Base-by-base conservation (phyloP, 2,329 filamentous ascomycete species). In the Geosmithia morbida region DNA sequence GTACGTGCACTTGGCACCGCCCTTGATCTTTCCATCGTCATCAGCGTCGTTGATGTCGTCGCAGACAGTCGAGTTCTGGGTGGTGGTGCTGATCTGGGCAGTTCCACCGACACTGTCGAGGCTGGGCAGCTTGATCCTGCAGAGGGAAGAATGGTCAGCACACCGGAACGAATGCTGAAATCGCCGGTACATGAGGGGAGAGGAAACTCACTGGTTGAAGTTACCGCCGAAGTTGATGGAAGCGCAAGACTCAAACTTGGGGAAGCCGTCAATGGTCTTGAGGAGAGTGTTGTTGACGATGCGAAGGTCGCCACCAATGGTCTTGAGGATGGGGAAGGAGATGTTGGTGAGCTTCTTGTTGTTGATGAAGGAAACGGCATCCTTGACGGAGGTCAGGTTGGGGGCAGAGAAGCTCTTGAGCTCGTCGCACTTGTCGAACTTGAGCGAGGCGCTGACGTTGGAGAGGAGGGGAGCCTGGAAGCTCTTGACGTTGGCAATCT, bases 231-330 rank as follows among this genome's bases (percentile, higher is more conserved):
- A 79, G 64, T 87, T 83, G 60, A 97, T 73, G 57, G 87, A 87
- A 68, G 89, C 90, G 50, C 96, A 78, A 48, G 70, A 76, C 60
- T 76, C 61, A 26, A 98, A 76, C 53, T 71, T 61, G 51, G 75
- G 73, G 67, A 97, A 85, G 33, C 78, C 79, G 53, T 75, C 66
- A 48, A 96, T 72, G 51, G 69, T 62, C 48, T 66, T 56, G 33
- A 96, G 75, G 48, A 72, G 70, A 51, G 87, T 86, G 81, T 97
- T 96, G 79, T 95, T 94, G 67, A 85, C 83, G 60, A 98, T 79
- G 56, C 84, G 80, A 62, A 94, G 77, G 62, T 84, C 87, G 69
- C 87, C 89, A 55, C 76, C 79, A 58, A 95, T 75, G 48, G 67
- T 74, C 54, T 71, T 74, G 43, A 97, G 73, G 19, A 61, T 44